These are phyloP conservation scores for Dictyostelium purpureum DNA, from an alignment of 78 protist genomes.

Conservation along the genomic window DNA sequence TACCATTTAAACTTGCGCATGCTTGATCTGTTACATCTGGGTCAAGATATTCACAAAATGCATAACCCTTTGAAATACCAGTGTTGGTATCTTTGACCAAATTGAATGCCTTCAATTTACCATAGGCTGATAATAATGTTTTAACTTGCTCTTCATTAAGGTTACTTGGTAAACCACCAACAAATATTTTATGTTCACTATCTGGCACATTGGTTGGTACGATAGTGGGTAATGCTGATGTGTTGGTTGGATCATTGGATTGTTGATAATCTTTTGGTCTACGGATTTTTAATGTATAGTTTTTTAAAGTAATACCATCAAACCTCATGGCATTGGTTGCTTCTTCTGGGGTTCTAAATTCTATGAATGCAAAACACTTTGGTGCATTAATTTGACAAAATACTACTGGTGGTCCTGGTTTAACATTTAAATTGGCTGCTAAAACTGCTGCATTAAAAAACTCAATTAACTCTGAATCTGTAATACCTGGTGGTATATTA, in stretches of 20 bases:
- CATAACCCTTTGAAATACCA: slow-evolving; percentile 73
- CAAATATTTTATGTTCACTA: slow-evolving; percentile 58
- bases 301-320: slow-evolving; percentile 66
- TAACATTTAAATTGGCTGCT: slow-evolving; percentile 10
- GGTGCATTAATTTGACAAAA: slow-evolving; percentile 47
- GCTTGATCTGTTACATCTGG: slow-evolving; percentile 37
- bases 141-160: slow-evolving; percentile 69
- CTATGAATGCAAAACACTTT: slow-evolving; percentile 81
- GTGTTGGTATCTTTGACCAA: slow-evolving; percentile 66
- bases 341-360: slow-evolving; percentile 77
- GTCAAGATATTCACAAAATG: slow-evolving; percentile 81
- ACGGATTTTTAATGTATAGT: slow-evolving; percentile 76
- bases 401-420: slow-evolving; percentile 54
- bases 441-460: slow-evolving; percentile 68
- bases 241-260: neutral
- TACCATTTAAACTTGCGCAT: slow-evolving; percentile 48
- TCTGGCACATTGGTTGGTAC: slow-evolving; percentile 82
- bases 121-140: slow-evolving; percentile 29
- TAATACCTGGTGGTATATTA: slow-evolving; percentile 74
- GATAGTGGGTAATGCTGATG: neutral
- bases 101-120: slow-evolving; percentile 71
- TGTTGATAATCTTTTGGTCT: slow-evolving; percentile 83
- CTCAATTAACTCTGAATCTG: slow-evolving; percentile 66
- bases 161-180: slow-evolving; percentile 76
- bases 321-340: slow-evolving; percentile 80